Conservation (phyloP, 164 flowering plant genomes). For the Kingdonia uniflora region DNA sequence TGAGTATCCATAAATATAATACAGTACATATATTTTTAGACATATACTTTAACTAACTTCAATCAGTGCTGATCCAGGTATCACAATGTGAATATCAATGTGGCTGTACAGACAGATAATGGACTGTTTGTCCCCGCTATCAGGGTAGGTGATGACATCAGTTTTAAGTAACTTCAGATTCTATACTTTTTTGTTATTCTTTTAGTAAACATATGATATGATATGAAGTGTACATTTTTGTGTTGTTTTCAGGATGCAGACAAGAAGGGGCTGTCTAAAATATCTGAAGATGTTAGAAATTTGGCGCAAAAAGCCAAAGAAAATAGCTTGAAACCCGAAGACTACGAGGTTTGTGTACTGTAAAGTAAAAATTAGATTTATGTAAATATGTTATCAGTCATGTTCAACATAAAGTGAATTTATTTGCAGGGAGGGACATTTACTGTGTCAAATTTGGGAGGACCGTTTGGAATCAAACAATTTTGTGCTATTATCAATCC, state of each 20-base stretch:
- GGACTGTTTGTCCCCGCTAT: slow-evolving; percentile 88
- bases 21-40: not conserved
- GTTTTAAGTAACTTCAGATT: not conserved
- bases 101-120: slow-evolving; percentile 93
- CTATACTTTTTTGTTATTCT: not conserved
- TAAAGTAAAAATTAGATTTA: not conserved
- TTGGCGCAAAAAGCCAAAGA: slow-evolving; percentile 86
- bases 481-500: slow-evolving; percentile 91
- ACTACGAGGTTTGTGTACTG: slow-evolving; percentile 63
- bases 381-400: not conserved
- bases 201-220: not conserved
- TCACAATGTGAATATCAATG: slow-evolving; percentile 73
- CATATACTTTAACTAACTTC: not conserved
- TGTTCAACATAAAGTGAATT: slow-evolving; percentile 3
- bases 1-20: slow-evolving; percentile 25
- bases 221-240: not conserved
- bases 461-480: slow-evolving; percentile 88
- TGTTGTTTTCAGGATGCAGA: slow-evolving; percentile 74
- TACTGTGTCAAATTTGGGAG: slow-evolving; percentile 90
- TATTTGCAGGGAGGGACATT: slow-evolving; percentile 83
- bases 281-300: slow-evolving; percentile 69
- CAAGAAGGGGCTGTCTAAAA: slow-evolving; percentile 84
- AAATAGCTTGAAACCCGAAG: slow-evolving; percentile 83
- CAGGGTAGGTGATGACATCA: slow-evolving; percentile 32
- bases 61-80: slow-evolving; percentile 32